These are phyloP conservation scores for Xylaria sp. DNA, from an alignment of 2,329 filamentous ascomycete species.

Conservation along the genomic window DNA sequence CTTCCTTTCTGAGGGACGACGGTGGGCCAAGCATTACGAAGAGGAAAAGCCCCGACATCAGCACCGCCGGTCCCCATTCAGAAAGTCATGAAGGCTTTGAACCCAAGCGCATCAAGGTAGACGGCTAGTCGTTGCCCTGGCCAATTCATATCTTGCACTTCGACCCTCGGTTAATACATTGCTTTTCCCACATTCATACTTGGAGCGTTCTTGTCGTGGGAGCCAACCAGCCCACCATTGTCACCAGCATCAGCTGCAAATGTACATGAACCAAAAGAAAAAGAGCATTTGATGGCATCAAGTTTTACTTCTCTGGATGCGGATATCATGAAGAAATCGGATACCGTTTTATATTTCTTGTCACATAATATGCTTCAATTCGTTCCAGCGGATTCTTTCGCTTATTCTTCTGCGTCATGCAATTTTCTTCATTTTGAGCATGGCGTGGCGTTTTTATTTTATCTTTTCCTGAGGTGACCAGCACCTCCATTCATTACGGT, in stretches of 20 bases:
- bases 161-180: slow-evolving; percentile 13
- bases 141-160: not conserved
- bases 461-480: slow-evolving; percentile 24
- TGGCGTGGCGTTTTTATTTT: slow-evolving; percentile 45
- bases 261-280: slow-evolving; percentile 40
- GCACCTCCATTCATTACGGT: slow-evolving; percentile 35
- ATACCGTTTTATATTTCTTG: slow-evolving; percentile 37
- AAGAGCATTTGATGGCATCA: slow-evolving; percentile 25
- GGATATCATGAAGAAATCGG: slow-evolving; percentile 28
- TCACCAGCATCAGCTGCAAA: slow-evolving; percentile 31
- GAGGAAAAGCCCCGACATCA: slow-evolving; percentile 66
- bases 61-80: slow-evolving; percentile 52
- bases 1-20: slow-evolving; percentile 71
- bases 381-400: slow-evolving; percentile 34
- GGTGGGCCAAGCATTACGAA: slow-evolving; percentile 54
- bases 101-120: slow-evolving; percentile 64
- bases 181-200: slow-evolving; percentile 23
- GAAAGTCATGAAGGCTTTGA: slow-evolving; percentile 60
- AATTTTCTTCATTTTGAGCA: slow-evolving; percentile 39
- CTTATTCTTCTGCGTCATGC: slow-evolving; percentile 43
- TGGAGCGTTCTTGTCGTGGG: slow-evolving; percentile 13
- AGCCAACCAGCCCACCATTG: not conserved
- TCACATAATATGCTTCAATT: slow-evolving; percentile 40
- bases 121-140: slow-evolving; percentile 49
- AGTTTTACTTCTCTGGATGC: slow-evolving; percentile 24